These are phyloP conservation scores for Yamagishiella unicocca DNA, from an alignment of 139 green algal genomes.

Conservation along the genomic window DNA sequence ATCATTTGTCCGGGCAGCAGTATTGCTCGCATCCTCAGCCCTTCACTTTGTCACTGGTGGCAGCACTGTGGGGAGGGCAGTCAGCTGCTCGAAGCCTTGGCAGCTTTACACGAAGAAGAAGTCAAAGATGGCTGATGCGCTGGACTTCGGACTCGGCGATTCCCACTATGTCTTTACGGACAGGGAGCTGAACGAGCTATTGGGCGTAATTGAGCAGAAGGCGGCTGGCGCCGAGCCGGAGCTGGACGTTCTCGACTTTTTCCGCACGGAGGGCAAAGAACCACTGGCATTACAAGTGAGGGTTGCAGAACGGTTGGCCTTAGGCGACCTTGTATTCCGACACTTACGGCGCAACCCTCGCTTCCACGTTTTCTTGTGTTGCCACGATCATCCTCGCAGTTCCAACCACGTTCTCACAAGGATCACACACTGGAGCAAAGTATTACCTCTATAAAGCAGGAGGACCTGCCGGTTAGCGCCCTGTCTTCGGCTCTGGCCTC, in stretches of 20 bases:
- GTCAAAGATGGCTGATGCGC: not conserved
- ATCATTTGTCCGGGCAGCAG: too few relatives aligned
- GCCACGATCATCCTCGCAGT: too few relatives aligned
- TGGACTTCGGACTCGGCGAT: slow-evolving; percentile 22
- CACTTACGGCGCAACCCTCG: not conserved
- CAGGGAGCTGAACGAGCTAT: slow-evolving; percentile 20
- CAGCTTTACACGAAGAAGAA: not conserved
- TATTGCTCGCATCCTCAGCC: too few relatives aligned
- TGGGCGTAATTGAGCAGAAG: slow-evolving; percentile 34
- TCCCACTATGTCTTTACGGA: slow-evolving; percentile 28
- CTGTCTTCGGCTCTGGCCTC: slow-evolving; percentile 28
- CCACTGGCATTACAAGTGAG: slow-evolving; percentile 22
- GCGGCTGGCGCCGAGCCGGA: slow-evolving; percentile 17
- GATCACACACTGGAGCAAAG: not conserved
- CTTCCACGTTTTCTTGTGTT: too few relatives aligned
- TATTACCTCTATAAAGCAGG: not conserved
- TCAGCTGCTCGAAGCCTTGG: not conserved
- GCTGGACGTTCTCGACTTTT: slow-evolving; percentile 22
- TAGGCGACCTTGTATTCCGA: not conserved
- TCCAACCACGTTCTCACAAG: slow-evolving; percentile 23
- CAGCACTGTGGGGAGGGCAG: not conserved
- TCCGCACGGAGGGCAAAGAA: not conserved
- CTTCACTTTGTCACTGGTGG: too few relatives aligned
- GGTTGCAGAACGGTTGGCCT: not conserved
- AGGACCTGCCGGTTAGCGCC: not conserved